These are phyloP conservation scores for Colletotrichum cereale DNA, from an alignment of 2,329 filamentous ascomycete genomes.

Conservation along the genomic window DNA sequence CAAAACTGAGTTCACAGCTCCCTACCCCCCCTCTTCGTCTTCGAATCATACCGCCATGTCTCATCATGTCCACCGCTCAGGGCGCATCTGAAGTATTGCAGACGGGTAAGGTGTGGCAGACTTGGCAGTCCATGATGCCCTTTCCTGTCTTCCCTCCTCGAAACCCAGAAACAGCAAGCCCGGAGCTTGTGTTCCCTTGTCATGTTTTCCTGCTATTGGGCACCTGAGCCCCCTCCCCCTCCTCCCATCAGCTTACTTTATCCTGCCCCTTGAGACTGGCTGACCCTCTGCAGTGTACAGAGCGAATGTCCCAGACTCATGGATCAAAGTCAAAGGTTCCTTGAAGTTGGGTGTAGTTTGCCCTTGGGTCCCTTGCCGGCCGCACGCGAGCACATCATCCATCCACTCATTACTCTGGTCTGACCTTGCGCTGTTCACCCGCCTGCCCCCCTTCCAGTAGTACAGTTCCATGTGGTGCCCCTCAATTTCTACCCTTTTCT, in stretches of 20 bases:
- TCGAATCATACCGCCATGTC: conserved; percentile 36
- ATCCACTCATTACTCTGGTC: conserved; percentile 29
- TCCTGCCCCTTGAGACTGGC: neutral
- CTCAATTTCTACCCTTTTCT: neutral
- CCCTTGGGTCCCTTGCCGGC: conserved; percentile 36
- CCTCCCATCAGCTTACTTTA: neutral
- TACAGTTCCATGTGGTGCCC: conserved; percentile 8
- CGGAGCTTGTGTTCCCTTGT: neutral
- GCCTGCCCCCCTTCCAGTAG: conserved; percentile 24
- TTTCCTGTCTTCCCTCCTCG: neutral
- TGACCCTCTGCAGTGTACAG: neutral
- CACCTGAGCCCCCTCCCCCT: neutral
- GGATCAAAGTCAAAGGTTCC: conserved; percentile 24
- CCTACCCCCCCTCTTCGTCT: conserved; percentile 24
- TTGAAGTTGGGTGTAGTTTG: conserved; percentile 9
- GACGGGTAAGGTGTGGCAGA: conserved; percentile 31
- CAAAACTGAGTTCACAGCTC: conserved; percentile 37
- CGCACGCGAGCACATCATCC: conserved; percentile 40
- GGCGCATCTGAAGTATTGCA: conserved; percentile 35
- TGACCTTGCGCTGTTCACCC: conserved; percentile 31
- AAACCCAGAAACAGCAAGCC: neutral
- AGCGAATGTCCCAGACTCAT: conserved; percentile 16
- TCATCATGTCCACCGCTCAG: conserved; percentile 35
- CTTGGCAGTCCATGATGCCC: conserved; percentile 9
- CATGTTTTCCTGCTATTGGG: neutral